These are phyloP conservation scores for Monosporascus sp. DNA, from an alignment of 2,329 filamentous ascomycete genomes.

Conservation along the genomic window DNA sequence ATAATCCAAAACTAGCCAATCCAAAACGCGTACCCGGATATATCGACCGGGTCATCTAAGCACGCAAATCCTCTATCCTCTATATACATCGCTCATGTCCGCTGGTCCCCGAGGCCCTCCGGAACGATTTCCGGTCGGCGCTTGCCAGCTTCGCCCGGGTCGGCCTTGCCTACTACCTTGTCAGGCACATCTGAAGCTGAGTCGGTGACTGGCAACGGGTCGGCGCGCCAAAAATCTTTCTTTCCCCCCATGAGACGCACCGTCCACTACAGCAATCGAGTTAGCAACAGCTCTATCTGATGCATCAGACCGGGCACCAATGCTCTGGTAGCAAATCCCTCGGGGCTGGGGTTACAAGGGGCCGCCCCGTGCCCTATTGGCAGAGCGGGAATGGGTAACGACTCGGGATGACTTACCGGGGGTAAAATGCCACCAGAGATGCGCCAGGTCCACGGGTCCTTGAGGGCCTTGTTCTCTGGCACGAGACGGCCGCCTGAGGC, in stretches of 20 bases:
- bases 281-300: background rate
- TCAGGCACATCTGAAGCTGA: constrained; percentile 13
- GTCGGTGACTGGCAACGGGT: constrained; percentile 20
- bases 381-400: background rate
- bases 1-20: background rate
- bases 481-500: constrained; percentile 63
- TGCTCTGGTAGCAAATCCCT: no score
- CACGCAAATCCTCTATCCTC: no score
- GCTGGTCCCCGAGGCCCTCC: constrained; percentile 3
- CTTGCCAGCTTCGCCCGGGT: constrained; percentile 4
- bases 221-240: constrained; percentile 64
- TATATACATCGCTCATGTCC: background rate
- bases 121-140: background rate
- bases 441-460: constrained; percentile 76
- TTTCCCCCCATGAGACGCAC: constrained; percentile 58
- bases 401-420: constrained; percentile 24
- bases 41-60: background rate
- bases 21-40: background rate
- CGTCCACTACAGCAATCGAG: constrained; percentile 47
- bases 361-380: no score
- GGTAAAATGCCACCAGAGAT: constrained; percentile 71
- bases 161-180: constrained; percentile 5
- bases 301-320: no score
- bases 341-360: no score
- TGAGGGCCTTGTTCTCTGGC: constrained; percentile 68